phyloP scores from a whole-genome alignment of 2,329 filamentous ascomycete species.

The Chrysosporium keratinophilum region DNA sequence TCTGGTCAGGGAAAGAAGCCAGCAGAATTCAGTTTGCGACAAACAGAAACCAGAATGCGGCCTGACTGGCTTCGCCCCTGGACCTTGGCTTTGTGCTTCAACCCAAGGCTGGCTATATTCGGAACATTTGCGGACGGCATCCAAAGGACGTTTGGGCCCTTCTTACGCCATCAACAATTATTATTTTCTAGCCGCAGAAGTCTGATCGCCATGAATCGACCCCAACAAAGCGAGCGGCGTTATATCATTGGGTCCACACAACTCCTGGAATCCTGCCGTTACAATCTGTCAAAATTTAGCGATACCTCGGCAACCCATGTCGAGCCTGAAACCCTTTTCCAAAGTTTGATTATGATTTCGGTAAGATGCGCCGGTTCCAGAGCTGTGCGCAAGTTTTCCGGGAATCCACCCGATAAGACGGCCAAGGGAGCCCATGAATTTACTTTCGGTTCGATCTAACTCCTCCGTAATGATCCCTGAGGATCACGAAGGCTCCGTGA shows the following conservation, averaged over 20 bases:
- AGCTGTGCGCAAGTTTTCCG: conserved; percentile 3
- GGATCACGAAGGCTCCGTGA: conserved; percentile 6
- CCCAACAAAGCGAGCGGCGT: conserved; percentile 1
- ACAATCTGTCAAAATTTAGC: conserved; percentile 9
- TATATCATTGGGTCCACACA: conserved; percentile 1
- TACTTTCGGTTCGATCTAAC: conserved; percentile 11
- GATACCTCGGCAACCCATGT: conserved; percentile 10
- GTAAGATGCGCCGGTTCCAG: conserved; percentile 12
- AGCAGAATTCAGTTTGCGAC: too few species aligned
- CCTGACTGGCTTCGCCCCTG: neutral
- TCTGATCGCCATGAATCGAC: conserved; percentile 8
- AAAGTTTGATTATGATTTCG: conserved; percentile 12
- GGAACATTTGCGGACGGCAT: conserved; percentile 7
- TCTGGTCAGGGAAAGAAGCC: too few species aligned
- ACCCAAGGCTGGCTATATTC: conserved; percentile 9
- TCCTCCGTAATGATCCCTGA: conserved; percentile 6
- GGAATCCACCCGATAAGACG: conserved; percentile 13
- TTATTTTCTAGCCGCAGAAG: conserved; percentile 10
- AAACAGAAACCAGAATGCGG: too few species aligned
- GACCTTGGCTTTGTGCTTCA: conserved; percentile 4
- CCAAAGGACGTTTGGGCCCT: conserved; percentile 4
- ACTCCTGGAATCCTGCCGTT: conserved; percentile 6
- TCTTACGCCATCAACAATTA: neutral
- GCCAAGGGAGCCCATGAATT: conserved; percentile 7
- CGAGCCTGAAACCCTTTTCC: conserved; percentile 1